Conservation (phyloP, 345 rosid genomes). For the Eucalyptus cloeziana region DNA sequence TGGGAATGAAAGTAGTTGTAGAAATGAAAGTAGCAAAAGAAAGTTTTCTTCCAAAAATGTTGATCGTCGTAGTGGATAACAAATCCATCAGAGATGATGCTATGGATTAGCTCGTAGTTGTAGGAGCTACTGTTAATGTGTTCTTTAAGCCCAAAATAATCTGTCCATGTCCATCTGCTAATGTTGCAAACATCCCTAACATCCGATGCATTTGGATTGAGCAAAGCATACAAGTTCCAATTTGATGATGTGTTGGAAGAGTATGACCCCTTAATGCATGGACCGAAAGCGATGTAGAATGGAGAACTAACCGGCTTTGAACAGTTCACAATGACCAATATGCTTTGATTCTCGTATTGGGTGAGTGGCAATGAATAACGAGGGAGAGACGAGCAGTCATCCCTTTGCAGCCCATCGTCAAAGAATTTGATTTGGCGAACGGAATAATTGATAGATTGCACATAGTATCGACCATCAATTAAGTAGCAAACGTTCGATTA, state of each 20-base stretch:
- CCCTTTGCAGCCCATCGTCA: background rate
- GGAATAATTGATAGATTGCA: background rate
- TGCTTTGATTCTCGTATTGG: accelerated
- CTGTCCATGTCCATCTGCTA: background rate
- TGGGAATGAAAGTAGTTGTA: accelerated
- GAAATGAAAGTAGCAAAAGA: background rate
- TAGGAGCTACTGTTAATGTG: background rate
- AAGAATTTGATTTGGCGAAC: accelerated
- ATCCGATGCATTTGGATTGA: background rate
- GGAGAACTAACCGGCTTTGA: too few species aligned
- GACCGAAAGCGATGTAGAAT: accelerated
- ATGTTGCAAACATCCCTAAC: background rate
- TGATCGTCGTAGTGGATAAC: accelerated
- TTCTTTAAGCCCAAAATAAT: background rate
- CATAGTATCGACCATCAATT: accelerated
- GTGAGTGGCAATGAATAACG: accelerated
- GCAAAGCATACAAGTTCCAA: background rate
- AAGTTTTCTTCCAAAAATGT: accelerated
- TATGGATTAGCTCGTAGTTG: background rate
- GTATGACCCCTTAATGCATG: too few species aligned
- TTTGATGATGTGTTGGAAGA: too few species aligned
- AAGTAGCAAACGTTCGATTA: accelerated
- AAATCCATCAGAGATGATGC: background rate
- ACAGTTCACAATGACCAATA: too few species aligned
- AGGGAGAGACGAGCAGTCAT: background rate